Percentiles rank a stretch among this genome's conserved stretches.
Conservation (phyloP, 2,329 filamentous ascomycete genomes). For the Exophiala aquamarina region DNA sequence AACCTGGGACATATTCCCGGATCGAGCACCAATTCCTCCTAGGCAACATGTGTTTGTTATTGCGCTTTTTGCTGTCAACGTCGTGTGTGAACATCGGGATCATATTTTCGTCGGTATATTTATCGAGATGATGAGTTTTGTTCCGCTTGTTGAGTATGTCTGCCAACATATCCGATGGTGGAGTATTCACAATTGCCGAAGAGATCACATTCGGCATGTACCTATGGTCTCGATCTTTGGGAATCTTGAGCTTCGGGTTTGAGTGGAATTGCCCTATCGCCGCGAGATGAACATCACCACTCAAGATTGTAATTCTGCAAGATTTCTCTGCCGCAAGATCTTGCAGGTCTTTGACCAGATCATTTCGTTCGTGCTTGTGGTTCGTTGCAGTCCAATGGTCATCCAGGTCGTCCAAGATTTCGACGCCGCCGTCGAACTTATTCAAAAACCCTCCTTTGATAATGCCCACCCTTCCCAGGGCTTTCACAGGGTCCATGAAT, state of each 20-base stretch:
- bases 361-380: constrained; percentile 85
- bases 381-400: constrained; percentile 98
- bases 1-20: constrained; percentile 75
- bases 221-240: constrained; percentile 88
- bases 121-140: constrained; percentile 65
- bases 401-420: constrained; percentile 87
- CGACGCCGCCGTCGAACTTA: constrained; percentile 86
- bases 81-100: constrained; percentile 89
- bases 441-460: constrained; percentile 74
- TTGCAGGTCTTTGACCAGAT: constrained; percentile 86
- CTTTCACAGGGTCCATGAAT: constrained; percentile 85
- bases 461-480: constrained; percentile 76
- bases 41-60: constrained; percentile 86
- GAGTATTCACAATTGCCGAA: constrained; percentile 90
- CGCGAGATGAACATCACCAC: constrained; percentile 74
- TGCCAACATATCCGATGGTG: constrained; percentile 81
- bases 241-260: constrained; percentile 75
- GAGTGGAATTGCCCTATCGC: constrained; percentile 95
- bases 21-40: constrained; percentile 97
- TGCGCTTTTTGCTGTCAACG: constrained; percentile 83
- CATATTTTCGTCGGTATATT: constrained; percentile 88
- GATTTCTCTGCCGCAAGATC: constrained; percentile 91
- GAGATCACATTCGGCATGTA: constrained; percentile 97
- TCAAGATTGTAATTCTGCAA: constrained; percentile 84
- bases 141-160: constrained; percentile 93